phyloP scores from a whole-genome alignment of 2,329 filamentous ascomycete genomes.

The Phialocephala sp. region DNA sequence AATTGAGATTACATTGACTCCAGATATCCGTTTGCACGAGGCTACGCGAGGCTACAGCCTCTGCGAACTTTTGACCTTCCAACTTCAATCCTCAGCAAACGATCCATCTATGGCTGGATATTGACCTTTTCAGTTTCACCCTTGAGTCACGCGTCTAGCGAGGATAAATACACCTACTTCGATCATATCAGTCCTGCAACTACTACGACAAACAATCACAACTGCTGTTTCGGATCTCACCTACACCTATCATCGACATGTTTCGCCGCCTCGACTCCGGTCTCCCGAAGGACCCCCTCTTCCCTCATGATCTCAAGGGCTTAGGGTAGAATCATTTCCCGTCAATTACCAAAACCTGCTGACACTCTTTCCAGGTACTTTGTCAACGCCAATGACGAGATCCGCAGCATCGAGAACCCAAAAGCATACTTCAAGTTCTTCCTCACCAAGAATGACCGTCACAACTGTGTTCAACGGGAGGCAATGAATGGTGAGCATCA shows the following conservation, averaged over 20 bases:
- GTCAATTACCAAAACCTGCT: neutral
- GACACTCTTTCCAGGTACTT: slow-evolving; percentile 66
- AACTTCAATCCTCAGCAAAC: neutral
- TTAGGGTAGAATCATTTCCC: slow-evolving; percentile 67
- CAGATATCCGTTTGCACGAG: neutral
- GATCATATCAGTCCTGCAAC: neutral
- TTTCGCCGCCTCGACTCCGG: slow-evolving; percentile 73
- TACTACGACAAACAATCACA: neutral
- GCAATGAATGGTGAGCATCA: slow-evolving; percentile 69
- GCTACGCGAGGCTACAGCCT: neutral
- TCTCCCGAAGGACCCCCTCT: slow-evolving; percentile 73
- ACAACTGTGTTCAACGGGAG: slow-evolving; percentile 77
- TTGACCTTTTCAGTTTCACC: neutral
- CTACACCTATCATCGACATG: slow-evolving; percentile 56
- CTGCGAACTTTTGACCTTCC: neutral
- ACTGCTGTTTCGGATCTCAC: neutral
- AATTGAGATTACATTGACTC: neutral
- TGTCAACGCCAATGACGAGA: slow-evolving; percentile 75
- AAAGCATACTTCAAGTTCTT: slow-evolving; percentile 77
- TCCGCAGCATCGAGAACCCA: slow-evolving; percentile 72
- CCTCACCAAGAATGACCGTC: slow-evolving; percentile 73
- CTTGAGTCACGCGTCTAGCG: neutral
- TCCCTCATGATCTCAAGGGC: slow-evolving; percentile 66
- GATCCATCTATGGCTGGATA: neutral
- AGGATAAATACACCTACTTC: neutral